Evolutionary conservation across 2,329 filamentous ascomycete species (phyloP).

Genomic region (Colletotrichum incanum): DNA sequence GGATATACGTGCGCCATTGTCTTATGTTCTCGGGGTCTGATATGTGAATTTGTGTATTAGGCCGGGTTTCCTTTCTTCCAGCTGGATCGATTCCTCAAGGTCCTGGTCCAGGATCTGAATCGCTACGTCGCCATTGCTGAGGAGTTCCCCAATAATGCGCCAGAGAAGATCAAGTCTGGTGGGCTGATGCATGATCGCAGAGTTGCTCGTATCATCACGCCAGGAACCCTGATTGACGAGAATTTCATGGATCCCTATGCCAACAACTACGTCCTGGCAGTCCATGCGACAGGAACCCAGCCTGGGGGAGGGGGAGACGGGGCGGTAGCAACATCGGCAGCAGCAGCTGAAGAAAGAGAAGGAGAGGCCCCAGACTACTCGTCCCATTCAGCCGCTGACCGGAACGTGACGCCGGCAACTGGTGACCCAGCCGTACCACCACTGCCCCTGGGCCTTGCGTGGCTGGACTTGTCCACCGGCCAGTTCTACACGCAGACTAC

Average conservation of each 20-base stretch:
- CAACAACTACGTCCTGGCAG: slow-evolving; percentile 92
- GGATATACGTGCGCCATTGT: slow-evolving; percentile 39
- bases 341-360: neutral
- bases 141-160: slow-evolving; percentile 84
- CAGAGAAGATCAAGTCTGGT: slow-evolving; percentile 80
- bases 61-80: slow-evolving; percentile 96
- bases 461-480: slow-evolving; percentile 95
- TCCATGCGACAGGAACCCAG: slow-evolving; percentile 67
- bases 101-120: slow-evolving; percentile 90
- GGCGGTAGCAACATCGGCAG: neutral
- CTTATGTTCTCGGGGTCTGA: slow-evolving; percentile 44
- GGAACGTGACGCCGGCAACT: slow-evolving; percentile 31
- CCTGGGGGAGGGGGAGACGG: neutral
- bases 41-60: slow-evolving; percentile 57
- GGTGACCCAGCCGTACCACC: slow-evolving; percentile 30
- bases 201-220: slow-evolving; percentile 91
- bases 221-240: slow-evolving; percentile 96
- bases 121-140: slow-evolving; percentile 95
- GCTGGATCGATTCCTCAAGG: slow-evolving; percentile 92
- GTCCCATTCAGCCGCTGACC: slow-evolving; percentile 28
- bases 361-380: slow-evolving; percentile 14
- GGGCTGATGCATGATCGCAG: slow-evolving; percentile 87
- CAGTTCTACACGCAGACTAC: slow-evolving; percentile 91
- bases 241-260: slow-evolving; percentile 95
- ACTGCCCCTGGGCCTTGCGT: slow-evolving; percentile 82